Base-by-base conservation (phyloP, 768 basidiomycete species). In the Chalciporus chontae region DNA sequence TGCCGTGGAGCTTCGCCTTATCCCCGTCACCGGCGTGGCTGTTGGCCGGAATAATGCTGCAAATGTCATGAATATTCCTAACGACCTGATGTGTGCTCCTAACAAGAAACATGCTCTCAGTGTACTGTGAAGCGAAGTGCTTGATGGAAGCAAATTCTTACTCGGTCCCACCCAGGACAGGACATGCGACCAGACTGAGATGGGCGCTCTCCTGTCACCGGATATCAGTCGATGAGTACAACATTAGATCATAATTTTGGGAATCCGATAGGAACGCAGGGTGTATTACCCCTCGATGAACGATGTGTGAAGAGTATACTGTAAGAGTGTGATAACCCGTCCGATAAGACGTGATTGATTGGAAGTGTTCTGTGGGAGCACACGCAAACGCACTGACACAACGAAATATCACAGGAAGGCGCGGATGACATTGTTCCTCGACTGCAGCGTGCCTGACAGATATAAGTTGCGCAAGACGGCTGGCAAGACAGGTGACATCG, bases 321-420 rank as follows among this genome's bases (percentile, higher is more conserved):
- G 67, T 69, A 67, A 62, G 58, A 62, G 65, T 62, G 58, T 63
- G 69, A 69, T 68, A 68, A 62, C 53, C n/a, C 59, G 58, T 55
- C 65, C 63, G 77, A 77, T 77, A 76, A 75, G 69, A 68, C 58
- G 72, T 75, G 74, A 76, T 69, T 78, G 76, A 76, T 79, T 74
- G 70, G 64, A 71, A 63, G 68, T 51, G 48, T 47, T 37, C 52
- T 67, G 61, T 69, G 66, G 63, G 66, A 69, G 61, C 50, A 21
- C 49, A 42, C 40, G 24, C 47, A 51, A 53, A 51, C 39, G 32
- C 53, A n/a, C n/a, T n/a, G 31, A 40, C n/a, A 31, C 50, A 53
- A 53, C 52, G 57, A 40, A 53, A 55, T 40, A 31, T 41, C 43
- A 40, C 51, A 45, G 34, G 41, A 29, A 19, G 34, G 46, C 36